phyloP scores from a whole-genome alignment of 1,284 basidiomycete genomes.

The Cystobasidium pallidum region DNA sequence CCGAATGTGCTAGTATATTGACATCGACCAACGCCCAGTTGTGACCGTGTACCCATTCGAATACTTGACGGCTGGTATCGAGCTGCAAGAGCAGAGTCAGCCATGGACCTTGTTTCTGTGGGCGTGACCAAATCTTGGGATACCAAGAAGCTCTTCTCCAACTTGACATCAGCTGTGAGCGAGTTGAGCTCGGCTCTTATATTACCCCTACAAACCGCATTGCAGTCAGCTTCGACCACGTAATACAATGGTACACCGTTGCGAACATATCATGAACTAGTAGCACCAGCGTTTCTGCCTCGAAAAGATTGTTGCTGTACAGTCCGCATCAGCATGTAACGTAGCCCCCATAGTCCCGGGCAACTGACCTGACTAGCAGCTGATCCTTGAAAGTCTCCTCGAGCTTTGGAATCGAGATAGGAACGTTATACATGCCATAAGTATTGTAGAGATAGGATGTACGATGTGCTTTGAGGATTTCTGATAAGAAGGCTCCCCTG shows the following conservation, averaged over 20 bases:
- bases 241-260: no score
- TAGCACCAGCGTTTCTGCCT: slow-evolving; percentile 68
- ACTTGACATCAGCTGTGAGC: slow-evolving; percentile 69
- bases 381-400: slow-evolving; percentile 74
- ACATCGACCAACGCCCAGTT: slow-evolving; percentile 81
- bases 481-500: slow-evolving; percentile 58
- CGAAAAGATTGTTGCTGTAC: slow-evolving; percentile 66
- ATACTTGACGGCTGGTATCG: slow-evolving; percentile 77
- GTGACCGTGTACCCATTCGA: slow-evolving; percentile 71
- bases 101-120: not conserved
- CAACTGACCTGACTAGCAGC: slow-evolving; percentile 77
- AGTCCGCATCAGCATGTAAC: not conserved
- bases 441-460: slow-evolving; percentile 73
- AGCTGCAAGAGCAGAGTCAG: slow-evolving; percentile 62
- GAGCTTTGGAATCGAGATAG: slow-evolving; percentile 68
- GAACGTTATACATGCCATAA: slow-evolving; percentile 77
- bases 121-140: slow-evolving; percentile 37
- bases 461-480: slow-evolving; percentile 79
- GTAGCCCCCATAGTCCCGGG: not conserved
- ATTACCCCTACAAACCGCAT: slow-evolving; percentile 69
- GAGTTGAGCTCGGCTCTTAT: slow-evolving; percentile 77
- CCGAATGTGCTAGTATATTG: slow-evolving; percentile 68
- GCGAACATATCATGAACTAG: slow-evolving; percentile 90
- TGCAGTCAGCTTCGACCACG: no score
- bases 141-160: slow-evolving; percentile 82